phyloP scores from a whole-genome alignment of 2,329 filamentous ascomycete species.

The Xylariaceae sp. region DNA sequence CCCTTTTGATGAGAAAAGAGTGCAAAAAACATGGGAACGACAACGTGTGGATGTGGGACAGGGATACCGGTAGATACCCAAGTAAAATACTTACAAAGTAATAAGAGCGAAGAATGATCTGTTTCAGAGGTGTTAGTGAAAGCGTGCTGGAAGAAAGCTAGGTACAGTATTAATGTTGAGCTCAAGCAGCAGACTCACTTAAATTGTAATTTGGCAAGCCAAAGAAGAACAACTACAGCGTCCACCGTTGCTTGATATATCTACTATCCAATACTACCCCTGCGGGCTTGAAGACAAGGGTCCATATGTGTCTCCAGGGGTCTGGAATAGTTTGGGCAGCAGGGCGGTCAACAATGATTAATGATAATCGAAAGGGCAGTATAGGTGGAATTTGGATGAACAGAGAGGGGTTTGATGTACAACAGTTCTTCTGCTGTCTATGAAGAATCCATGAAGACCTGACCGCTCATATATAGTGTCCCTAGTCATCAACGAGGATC shows the following conservation, averaged over 20 bases:
- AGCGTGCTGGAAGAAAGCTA: neutral
- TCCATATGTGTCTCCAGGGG: constrained; percentile 4
- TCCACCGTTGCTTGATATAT: constrained; percentile 4
- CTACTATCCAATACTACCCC: neutral
- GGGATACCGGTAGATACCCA: neutral
- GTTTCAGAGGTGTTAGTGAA: neutral
- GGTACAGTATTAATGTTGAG: no score
- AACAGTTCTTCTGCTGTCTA: neutral
- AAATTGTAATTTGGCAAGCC: no score
- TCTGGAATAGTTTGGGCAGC: neutral
- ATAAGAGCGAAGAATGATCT: neutral
- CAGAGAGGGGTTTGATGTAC: neutral
- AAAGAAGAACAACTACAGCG: neutral
- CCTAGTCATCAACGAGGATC: neutral
- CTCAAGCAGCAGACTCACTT: no score
- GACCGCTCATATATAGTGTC: neutral
- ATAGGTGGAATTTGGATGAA: neutral
- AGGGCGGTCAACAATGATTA: constrained; percentile 2
- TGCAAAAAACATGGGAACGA: neutral
- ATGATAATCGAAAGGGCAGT: neutral
- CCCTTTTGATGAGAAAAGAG: neutral
- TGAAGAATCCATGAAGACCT: neutral
- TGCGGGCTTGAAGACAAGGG: constrained; percentile 4
- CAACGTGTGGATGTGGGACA: neutral
- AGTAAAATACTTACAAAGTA: neutral